Evolutionary conservation across 148 eudicot genomes (phyloP), one percentile per base, ranked within the genome.

Genomic region (Diospyros kaki): DNA sequence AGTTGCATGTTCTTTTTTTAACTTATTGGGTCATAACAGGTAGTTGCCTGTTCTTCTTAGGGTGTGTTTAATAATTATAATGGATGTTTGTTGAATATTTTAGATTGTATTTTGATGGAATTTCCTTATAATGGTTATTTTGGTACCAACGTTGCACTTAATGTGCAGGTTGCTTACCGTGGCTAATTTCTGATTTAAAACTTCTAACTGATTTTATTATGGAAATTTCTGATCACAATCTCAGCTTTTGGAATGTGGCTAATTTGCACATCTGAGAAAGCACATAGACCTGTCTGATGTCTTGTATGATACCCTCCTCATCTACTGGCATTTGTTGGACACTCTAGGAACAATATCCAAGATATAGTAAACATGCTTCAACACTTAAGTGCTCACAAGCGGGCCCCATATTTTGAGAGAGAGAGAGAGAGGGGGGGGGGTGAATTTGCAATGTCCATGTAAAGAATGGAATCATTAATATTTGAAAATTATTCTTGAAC

Each of bases 171-270:
- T 42, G 50, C 48, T 42, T 64, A 39, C 63, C 63, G 6, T 59
- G 63, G 18, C 6, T 59, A 59, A 59, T 59, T n/a, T 59, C 18
- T 59, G 6, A 59, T 14, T 59, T 59, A 1, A n/a, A 59, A n/a
- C 63, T 59, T n/a, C 18, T 62, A 10, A 28, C 44, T 62, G 40
- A 39, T 62, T 62, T 62, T 59, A 9, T 39, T 66, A 28, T 68
- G 3, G 10, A 14, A 41, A 18, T 68, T 45, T n/a, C 42, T 2
- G 50, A 48, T 18, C n/a, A 11, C 43, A 68, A 50, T 48, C 43
- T 46, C 28, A 51, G 58, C 40, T 68, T 51, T 56, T 68, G 43
- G 58, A 68, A 1, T n/a, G 51, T 51, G n/a, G 71, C 71, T 68
- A 62, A 11, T 68, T 68, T 51, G 50, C 53, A 28, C 43, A 40